phyloP scores from a whole-genome alignment of 139 green algal genomes.

The Haematococcus lacustris region DNA sequence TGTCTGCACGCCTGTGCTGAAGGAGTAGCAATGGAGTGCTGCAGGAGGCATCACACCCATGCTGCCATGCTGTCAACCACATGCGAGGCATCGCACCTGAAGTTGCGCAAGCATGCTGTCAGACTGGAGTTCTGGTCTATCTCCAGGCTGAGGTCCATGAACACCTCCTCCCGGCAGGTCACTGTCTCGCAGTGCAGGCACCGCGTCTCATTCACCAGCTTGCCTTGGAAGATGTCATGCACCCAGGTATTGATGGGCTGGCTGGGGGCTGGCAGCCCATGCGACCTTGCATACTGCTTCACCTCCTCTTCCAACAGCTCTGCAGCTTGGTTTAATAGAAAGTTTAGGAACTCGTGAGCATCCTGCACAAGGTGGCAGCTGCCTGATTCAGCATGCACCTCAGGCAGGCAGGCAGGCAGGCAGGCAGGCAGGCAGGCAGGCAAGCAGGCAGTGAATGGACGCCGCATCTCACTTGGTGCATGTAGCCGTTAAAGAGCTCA shows the following conservation, averaged over 20 bases:
- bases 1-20: no score
- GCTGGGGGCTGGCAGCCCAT: not conserved
- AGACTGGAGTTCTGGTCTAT: conserved; percentile 89
- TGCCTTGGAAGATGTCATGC: conserved; percentile 89
- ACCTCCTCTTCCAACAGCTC: conserved; percentile 82
- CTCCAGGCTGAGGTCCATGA: conserved; percentile 93
- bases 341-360: conserved; percentile 97
- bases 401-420: no score
- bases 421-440: no score
- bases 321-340: conserved; percentile 85
- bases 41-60: no score
- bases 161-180: conserved; percentile 41
- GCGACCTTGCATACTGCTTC: conserved; percentile 7
- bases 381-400: not conserved
- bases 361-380: conserved; percentile 57
- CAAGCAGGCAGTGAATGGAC: not conserved
- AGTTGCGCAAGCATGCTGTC: conserved; percentile 81
- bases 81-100: no score
- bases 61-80: no score
- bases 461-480: conserved; percentile 71
- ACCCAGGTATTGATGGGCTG: conserved; percentile 75
- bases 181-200: conserved; percentile 68
- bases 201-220: conserved; percentile 85
- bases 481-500: conserved; percentile 88
- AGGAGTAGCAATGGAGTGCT: no score